Base-by-base conservation (phyloP, 495 filamentous ascomycete genomes). In the Massariosphaeria phaeospora region DNA sequence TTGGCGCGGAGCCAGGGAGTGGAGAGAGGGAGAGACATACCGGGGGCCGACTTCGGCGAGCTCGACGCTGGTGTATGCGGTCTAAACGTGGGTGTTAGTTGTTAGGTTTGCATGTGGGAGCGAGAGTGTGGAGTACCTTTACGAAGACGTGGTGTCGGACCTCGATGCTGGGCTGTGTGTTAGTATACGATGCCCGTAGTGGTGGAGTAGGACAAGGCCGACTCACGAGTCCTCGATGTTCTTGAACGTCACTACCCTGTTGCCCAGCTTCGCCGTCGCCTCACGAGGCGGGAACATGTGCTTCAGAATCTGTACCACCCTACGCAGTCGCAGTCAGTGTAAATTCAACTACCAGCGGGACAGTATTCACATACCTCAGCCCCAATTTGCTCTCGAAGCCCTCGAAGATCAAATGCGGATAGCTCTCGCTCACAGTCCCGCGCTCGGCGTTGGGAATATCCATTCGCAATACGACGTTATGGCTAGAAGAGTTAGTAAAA, bases 211-310 rank as follows among this genome's bases (percentile, higher is more conserved):
- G n/a, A n/a, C n/a, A n/a, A n/a, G n/a, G n/a, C n/a, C n/a, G n/a
- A n/a, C n/a, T n/a, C n/a, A n/a, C n/a, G n/a, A n/a, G 63, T 97
- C 93, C 65, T 97, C 91, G 48, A 90, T 88, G 63, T 96, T 95
- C 62, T 88, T 85, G 69, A 99, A 99, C 18, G 84, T 26, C 8
- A 44, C 17, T 4, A 97, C 84, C 57, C 93, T 76, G 64, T 83
- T 94, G 53, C 93, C 94, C 17, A 91, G 73, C 66, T 89, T 94
- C 38, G 74, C 77, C 24, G 79, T 79, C 2, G 79, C 73, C 61
- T 97, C 93, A 29, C 93, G 78, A 0, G 93, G 93, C 0, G 93
- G 93, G 63, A 94, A 99, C 38, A 99, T 73, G 66, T 99, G 91
- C 71, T 96, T 93, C 33, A 99, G 68, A 31, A 97, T 88, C 67